Percentiles rank a stretch among this genome's conserved stretches.
phyloP scores from a whole-genome alignment of 352 stramenopile species.

The Globisporangium takayamanum region DNA sequence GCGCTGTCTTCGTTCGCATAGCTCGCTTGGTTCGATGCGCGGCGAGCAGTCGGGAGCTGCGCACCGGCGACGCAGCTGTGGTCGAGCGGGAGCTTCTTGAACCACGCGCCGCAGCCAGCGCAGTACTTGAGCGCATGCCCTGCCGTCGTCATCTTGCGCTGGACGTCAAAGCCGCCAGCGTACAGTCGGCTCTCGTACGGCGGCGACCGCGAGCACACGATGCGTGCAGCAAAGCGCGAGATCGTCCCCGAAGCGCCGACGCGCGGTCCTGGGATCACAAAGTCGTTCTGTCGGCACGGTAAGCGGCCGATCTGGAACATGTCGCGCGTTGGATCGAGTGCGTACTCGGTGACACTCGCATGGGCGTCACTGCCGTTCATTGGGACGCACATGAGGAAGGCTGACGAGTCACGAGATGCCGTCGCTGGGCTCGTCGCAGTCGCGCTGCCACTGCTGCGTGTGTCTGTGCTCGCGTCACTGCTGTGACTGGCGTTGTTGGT shows the following conservation, averaged over 20 bases:
- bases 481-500: not conserved
- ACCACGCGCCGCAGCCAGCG: conserved; percentile 34
- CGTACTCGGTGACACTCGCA: conserved; percentile 61
- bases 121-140: conserved; percentile 68
- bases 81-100: conserved; percentile 33
- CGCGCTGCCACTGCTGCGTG: not conserved
- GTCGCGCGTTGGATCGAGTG: conserved; percentile 31
- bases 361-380: conserved; percentile 61
- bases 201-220: conserved; percentile 47
- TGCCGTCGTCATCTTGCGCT: conserved; percentile 44
- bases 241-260: conserved; percentile 70
- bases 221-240: conserved; percentile 63
- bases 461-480: not conserved
- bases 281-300: conserved; percentile 69
- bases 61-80: conserved; percentile 34
- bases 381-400: conserved; percentile 59
- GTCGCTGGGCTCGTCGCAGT: not conserved
- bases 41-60: not conserved
- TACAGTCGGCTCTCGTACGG: conserved; percentile 65
- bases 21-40: conserved; percentile 8
- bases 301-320: conserved; percentile 84
- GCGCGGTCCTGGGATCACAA: conserved; percentile 68
- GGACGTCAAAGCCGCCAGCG: conserved; percentile 61
- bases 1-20: not conserved
- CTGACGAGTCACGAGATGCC: not conserved